These are phyloP conservation scores for Nannizzia gypsea DNA, from an alignment of 2,329 filamentous ascomycete species.

Conservation along the genomic window DNA sequence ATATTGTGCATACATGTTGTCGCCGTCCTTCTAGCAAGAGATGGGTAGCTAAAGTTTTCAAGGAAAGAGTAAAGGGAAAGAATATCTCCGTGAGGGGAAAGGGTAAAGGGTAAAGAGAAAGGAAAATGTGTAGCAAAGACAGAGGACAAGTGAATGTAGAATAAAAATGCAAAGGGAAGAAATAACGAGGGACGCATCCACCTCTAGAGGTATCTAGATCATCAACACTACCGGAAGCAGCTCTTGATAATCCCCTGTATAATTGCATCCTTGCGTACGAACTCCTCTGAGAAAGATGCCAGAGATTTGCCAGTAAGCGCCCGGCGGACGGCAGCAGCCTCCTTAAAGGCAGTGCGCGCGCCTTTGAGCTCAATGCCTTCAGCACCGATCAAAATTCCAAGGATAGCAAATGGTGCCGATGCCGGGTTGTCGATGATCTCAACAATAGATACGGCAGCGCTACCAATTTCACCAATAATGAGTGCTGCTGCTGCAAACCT, in stretches of 20 bases:
- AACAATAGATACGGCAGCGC: not conserved
- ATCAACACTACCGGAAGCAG: not conserved
- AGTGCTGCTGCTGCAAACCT: not conserved
- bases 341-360: not conserved
- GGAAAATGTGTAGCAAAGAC: too few species aligned
- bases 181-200: too few species aligned
- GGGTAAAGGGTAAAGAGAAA: too few species aligned
- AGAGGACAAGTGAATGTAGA: too few species aligned
- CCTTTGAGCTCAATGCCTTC: not conserved
- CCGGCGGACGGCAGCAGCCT: not conserved
- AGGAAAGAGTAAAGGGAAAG: too few species aligned
- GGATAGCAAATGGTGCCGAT: not conserved
- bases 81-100: too few species aligned
- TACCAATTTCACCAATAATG: constrained; percentile 6
- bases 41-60: too few species aligned
- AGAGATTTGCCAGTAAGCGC: not conserved
- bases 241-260: constrained; percentile 2
- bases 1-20: too few species aligned
- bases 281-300: not conserved
- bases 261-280: constrained; percentile 1
- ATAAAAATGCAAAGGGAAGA: too few species aligned
- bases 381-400: constrained; percentile 4
- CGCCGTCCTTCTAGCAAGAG: too few species aligned
- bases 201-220: too few species aligned
- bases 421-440: constrained; percentile 2